Conservation (phyloP, 371 early-diverging fungal species). For the Actinomortierella wolfii region DNA sequence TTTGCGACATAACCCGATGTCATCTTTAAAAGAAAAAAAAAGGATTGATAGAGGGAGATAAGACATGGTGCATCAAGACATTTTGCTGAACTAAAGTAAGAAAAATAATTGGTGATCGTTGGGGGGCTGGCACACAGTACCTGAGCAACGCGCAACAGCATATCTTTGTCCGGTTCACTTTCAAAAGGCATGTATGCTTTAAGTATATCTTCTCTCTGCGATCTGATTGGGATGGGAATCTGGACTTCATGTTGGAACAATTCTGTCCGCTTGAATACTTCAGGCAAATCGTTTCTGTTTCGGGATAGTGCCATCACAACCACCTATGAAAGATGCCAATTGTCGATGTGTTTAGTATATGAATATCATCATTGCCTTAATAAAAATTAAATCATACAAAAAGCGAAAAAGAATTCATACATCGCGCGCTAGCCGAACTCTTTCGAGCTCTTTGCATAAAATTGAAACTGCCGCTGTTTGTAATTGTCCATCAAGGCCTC, state of each 20-base stretch:
- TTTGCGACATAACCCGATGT: slow-evolving; percentile 68
- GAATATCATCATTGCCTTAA: too few relatives aligned
- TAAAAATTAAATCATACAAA: too few relatives aligned
- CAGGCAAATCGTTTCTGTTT: slow-evolving; percentile 25
- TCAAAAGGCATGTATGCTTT: slow-evolving; percentile 1
- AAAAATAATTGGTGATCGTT: slow-evolving; percentile 1
- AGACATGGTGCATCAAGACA: background rate
- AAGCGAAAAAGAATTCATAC: slow-evolving; percentile 8
- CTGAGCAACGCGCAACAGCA: slow-evolving; percentile 13
- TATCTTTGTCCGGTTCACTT: background rate
- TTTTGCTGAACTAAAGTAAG: background rate
- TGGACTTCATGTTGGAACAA: slow-evolving; percentile 35
- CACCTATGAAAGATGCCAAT: slow-evolving; percentile 18
- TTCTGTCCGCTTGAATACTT: slow-evolving; percentile 14
- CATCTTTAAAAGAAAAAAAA: slow-evolving; percentile 32
- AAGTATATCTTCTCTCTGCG: slow-evolving; percentile 37
- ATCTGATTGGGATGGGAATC: slow-evolving; percentile 26
- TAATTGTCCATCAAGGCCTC: slow-evolving; percentile 21
- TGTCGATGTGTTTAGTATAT: too few relatives aligned
- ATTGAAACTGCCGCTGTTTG: slow-evolving; percentile 24
- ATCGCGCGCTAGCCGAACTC: slow-evolving; percentile 14
- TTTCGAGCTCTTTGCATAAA: slow-evolving; percentile 25
- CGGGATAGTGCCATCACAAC: slow-evolving; percentile 32
- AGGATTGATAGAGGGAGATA: background rate
- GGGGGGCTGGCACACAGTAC: slow-evolving; percentile 1